phyloP scores from a whole-genome alignment of 768 basidiomycete species.

The Hypsizygus marmoreus region DNA sequence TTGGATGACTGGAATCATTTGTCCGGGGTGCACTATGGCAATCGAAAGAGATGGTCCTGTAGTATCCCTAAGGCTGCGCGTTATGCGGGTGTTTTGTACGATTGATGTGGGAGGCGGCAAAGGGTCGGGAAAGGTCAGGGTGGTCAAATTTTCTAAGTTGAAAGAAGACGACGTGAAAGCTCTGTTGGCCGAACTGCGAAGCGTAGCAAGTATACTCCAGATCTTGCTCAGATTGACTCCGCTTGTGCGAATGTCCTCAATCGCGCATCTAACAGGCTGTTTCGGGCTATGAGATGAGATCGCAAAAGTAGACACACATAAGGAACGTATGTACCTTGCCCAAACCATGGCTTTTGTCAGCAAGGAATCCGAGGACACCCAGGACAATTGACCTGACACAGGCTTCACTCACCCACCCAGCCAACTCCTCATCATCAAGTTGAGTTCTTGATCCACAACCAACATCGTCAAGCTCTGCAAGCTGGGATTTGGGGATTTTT shows the following conservation, averaged over 20 bases:
- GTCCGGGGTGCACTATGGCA: conserved; percentile 46
- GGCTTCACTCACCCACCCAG: conserved; percentile 65
- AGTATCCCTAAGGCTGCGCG: conserved; percentile 31
- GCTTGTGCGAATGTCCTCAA: conserved; percentile 52
- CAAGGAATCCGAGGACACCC: conserved; percentile 59
- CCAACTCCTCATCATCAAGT: conserved; percentile 40
- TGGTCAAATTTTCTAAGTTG: conserved; percentile 4
- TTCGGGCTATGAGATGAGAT: not conserved
- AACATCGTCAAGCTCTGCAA: conserved; percentile 68
- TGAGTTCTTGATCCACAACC: conserved; percentile 36
- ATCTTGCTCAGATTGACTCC: conserved; percentile 64
- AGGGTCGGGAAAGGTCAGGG: conserved; percentile 58
- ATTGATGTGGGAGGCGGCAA: conserved; percentile 50
- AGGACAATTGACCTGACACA: conserved; percentile 66
- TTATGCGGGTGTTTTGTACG: conserved; percentile 50
- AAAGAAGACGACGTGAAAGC: no score
- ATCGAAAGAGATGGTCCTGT: conserved; percentile 12
- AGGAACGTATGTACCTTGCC: conserved; percentile 39
- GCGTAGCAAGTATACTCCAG: conserved; percentile 54
- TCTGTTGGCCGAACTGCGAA: no score
- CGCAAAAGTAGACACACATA: not conserved
- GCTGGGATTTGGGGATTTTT: conserved; percentile 40
- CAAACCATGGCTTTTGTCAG: conserved; percentile 43
- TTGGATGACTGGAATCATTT: conserved; percentile 67
- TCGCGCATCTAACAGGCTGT: conserved; percentile 44